Conservation (phyloP, 768 basidiomycete genomes). For the Tricholoma terreum region DNA sequence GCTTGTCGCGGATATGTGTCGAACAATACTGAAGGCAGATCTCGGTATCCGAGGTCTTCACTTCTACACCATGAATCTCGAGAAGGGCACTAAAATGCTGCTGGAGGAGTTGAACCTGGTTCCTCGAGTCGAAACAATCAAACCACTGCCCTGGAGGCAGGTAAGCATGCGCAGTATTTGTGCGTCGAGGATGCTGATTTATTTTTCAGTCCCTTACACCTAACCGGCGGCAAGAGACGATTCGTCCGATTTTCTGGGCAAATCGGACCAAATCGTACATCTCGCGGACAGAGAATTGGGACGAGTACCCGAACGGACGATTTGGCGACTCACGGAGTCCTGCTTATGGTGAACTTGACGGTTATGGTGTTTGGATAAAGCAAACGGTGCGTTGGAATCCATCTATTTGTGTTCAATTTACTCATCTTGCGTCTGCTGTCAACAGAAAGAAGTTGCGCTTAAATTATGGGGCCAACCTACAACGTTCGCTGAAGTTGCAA, state of each 20-base stretch:
- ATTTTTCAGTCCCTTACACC: slow-evolving; percentile 80
- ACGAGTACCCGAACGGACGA: slow-evolving; percentile 98
- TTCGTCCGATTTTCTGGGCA: slow-evolving; percentile 99
- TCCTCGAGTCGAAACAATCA: slow-evolving; percentile 84
- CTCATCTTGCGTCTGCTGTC: slow-evolving; percentile 5
- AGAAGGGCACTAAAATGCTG: slow-evolving; percentile 93
- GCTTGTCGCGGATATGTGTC: slow-evolving; percentile 93
- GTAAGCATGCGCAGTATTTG: slow-evolving; percentile 33
- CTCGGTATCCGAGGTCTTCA: slow-evolving; percentile 88
- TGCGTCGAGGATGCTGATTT: slow-evolving; percentile 10
- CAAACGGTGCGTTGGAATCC: slow-evolving; percentile 55
- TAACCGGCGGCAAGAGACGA: slow-evolving; percentile 84
- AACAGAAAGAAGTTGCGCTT: slow-evolving; percentile 81
- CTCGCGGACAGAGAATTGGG: slow-evolving; percentile 97
- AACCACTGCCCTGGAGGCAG: slow-evolving; percentile 97
- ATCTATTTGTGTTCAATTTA: not conserved
- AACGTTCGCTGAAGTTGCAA: slow-evolving; percentile 57
- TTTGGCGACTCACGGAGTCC: slow-evolving; percentile 98
- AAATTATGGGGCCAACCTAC: slow-evolving; percentile 86
- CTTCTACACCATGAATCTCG: slow-evolving; percentile 97
- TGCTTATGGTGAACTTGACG: slow-evolving; percentile 97
- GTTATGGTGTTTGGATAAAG: slow-evolving; percentile 91
- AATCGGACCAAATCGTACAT: slow-evolving; percentile 95
- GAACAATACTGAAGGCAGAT: slow-evolving; percentile 73
- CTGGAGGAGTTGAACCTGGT: slow-evolving; percentile 89